Conservation (phyloP, 305 asterid species). For the Rubia balearica region DNA sequence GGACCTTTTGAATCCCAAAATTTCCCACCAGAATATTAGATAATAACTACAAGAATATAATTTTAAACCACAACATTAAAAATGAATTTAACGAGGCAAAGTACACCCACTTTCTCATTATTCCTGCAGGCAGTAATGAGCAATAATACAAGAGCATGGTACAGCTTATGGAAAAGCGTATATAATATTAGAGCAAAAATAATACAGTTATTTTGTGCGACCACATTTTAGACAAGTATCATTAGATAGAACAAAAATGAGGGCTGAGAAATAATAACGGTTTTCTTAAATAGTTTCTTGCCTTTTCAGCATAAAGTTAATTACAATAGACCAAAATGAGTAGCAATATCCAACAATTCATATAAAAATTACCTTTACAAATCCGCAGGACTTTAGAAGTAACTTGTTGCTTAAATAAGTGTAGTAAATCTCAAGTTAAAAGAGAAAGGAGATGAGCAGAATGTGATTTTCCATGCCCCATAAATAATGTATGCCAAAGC, state of each 20-base stretch:
- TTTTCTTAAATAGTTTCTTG: not conserved
- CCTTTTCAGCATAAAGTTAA: not conserved
- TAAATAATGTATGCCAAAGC: not conserved
- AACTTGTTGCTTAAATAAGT: not conserved
- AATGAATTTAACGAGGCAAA: conserved; percentile 6
- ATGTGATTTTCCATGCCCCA: not conserved
- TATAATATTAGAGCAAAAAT: not conserved
- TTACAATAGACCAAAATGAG: conserved; percentile 2
- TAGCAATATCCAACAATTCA: not conserved
- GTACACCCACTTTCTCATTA: not conserved
- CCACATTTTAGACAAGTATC: not conserved
- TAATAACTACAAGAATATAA: conserved; percentile 44
- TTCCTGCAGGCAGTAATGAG: not conserved
- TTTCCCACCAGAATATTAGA: conserved; percentile 62
- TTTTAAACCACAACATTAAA: not conserved
- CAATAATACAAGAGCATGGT: not conserved
- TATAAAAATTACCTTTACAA: no score
- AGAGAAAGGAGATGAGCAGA: not conserved
- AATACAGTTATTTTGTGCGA: not conserved
- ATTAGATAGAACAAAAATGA: not conserved
- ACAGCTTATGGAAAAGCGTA: not conserved
- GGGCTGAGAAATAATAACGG: not conserved
- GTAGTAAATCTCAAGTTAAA: not conserved
- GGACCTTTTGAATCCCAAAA: conserved; percentile 80
- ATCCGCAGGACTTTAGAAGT: not conserved